A percentile compares a stretch with the other conserved stretches of the same genome.
phyloP scores from a whole-genome alignment of 1,284 basidiomycete species.

The Trichosporon asahii region DNA sequence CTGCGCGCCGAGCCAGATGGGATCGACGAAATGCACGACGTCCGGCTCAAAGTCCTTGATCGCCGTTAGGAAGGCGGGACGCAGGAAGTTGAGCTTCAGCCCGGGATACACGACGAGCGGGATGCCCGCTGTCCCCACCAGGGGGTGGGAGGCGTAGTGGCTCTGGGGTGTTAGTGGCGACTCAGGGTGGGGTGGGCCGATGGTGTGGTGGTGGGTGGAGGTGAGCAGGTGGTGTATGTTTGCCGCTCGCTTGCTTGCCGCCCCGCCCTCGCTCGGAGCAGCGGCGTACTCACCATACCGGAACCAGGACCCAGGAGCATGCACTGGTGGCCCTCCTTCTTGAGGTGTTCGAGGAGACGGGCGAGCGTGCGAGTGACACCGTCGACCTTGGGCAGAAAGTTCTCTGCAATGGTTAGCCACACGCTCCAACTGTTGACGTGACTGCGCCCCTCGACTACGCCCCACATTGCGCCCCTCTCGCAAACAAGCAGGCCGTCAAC shows the following conservation, averaged over 20 bases:
- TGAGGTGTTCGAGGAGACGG: conserved; percentile 58
- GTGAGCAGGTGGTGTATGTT: not conserved
- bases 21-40: conserved; percentile 57
- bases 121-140: conserved; percentile 59
- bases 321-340: conserved; percentile 57
- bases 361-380: conserved; percentile 59
- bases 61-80: conserved; percentile 57
- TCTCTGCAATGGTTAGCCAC: conserved; percentile 49
- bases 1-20: conserved; percentile 59
- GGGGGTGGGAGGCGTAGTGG: conserved; percentile 57
- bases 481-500: conserved; percentile 12
- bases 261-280: not conserved
- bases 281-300: conserved; percentile 50
- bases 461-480: not conserved
- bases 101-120: conserved; percentile 59
- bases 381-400: conserved; percentile 60
- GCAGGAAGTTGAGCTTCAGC: conserved; percentile 60
- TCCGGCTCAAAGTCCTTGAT: conserved; percentile 56
- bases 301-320: conserved; percentile 58
- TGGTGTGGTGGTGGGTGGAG: not conserved
- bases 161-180: conserved; percentile 33
- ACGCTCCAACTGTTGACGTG: too few relatives aligned
- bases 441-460: not conserved
- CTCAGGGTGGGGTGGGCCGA: not conserved
- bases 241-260: not conserved